These are phyloP conservation scores for Leishmania turanica DNA, from an alignment of 208 protist species.

Conservation along the genomic window DNA sequence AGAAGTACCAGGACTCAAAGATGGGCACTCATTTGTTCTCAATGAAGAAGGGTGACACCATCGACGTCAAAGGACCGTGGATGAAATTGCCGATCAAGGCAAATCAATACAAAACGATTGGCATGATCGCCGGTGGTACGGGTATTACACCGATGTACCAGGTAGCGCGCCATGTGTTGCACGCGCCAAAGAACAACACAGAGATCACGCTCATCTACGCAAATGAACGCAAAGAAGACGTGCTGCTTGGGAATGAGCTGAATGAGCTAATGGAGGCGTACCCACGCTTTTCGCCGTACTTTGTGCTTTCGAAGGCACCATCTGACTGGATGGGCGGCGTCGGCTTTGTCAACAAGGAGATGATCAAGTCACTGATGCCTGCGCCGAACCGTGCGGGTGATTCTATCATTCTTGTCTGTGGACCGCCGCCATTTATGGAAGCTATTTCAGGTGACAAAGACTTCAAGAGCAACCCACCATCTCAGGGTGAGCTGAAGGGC, in stretches of 20 bases:
- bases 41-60: slow-evolving; percentile 91
- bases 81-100: slow-evolving; percentile 88
- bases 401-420: slow-evolving; percentile 87
- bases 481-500: slow-evolving; percentile 86
- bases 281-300: slow-evolving; percentile 92
- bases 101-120: slow-evolving; percentile 92
- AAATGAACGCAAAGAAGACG: slow-evolving; percentile 92
- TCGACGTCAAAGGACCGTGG: slow-evolving; percentile 92
- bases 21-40: slow-evolving; percentile 92
- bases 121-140: slow-evolving; percentile 94
- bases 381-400: slow-evolving; percentile 78
- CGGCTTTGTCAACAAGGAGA: slow-evolving; percentile 87
- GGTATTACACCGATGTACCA: slow-evolving; percentile 96
- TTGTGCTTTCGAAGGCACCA: slow-evolving; percentile 89
- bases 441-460: slow-evolving; percentile 90
- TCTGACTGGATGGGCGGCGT: slow-evolving; percentile 92
- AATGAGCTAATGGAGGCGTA: slow-evolving; percentile 90
- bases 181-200: slow-evolving; percentile 82
- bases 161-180: slow-evolving; percentile 80
- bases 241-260: slow-evolving; percentile 92
- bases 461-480: slow-evolving; percentile 67
- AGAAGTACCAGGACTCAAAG: slow-evolving; percentile 88
- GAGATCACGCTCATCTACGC: slow-evolving; percentile 91
- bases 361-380: slow-evolving; percentile 90
- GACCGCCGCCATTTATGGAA: slow-evolving; percentile 89